phyloP scores from a whole-genome alignment of 306 rosid species.

The Vicia villosa region DNA sequence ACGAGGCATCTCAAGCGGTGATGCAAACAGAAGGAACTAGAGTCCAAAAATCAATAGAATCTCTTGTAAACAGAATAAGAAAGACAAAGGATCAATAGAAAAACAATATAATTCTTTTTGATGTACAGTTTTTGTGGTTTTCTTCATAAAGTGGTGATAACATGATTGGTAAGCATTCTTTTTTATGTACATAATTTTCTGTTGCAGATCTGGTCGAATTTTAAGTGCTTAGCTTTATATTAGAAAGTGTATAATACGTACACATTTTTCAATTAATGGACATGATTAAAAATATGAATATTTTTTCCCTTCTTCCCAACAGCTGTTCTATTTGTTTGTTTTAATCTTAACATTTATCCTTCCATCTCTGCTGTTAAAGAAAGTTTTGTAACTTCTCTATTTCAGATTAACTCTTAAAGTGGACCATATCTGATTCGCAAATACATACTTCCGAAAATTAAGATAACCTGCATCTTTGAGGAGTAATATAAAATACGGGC shows the following conservation, averaged over 20 bases:
- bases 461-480: background rate
- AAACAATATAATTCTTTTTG: constrained; percentile 33
- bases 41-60: constrained; percentile 61
- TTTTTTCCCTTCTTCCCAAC: background rate
- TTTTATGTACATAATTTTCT: constrained; percentile 44
- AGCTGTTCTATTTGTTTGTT: background rate
- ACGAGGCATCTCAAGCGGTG: constrained; percentile 50
- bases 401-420: background rate
- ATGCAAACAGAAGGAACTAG: constrained; percentile 57
- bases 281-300: background rate
- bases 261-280: background rate
- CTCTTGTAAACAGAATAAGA: constrained; percentile 55
- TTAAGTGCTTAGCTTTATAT: background rate
- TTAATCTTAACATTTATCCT: background rate
- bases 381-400: constrained; percentile 8
- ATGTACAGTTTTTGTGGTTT: constrained; percentile 32
- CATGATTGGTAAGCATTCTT: constrained; percentile 33
- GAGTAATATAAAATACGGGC: constrained; percentile 14
- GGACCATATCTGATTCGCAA: constrained; percentile 11
- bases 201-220: background rate
- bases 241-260: background rate
- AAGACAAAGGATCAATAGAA: constrained; percentile 51
- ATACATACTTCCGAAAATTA: constrained; percentile 8
- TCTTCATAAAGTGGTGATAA: constrained; percentile 25
- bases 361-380: constrained; percentile 2